Base-by-base conservation (phyloP, 2,329 filamentous ascomycete genomes). In the Hyphodiscus sp. region DNA sequence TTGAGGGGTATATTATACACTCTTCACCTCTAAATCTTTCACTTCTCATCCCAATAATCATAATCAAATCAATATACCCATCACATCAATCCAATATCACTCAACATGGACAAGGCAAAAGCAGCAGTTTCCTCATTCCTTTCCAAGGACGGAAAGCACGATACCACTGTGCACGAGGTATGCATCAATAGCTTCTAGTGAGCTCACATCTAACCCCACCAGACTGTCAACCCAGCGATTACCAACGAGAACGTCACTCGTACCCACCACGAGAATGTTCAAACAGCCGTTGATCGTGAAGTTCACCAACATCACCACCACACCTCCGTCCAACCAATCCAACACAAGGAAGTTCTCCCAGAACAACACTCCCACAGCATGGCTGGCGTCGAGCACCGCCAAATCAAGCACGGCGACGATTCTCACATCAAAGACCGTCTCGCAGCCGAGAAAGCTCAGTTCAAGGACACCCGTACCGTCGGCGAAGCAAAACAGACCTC, bases 281-380 rank as follows among this genome's bases (percentile, higher is more conserved):
- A 73, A 19, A 84, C 80, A 1, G 85, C 82, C 7, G 68, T 88
- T 23, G 82, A 89, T 65, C 80, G 79, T 60, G 85, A 89, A 62
- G 73, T 87, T 3, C 84, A 89, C 65, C 85, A 87, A 66, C 81
- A 88, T 55, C 85, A 89, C 62, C 82, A 87, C 67, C 83, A 89
- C 67, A 86, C 82, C 46, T 82, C 81, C 0, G 72, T 88, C 1
- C 85, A 89, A 69, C 85, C 85, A 0, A 70, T 89, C 20, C 53
- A 72, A 18, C 73, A 81, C 61, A 70, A 75, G 58, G 80, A 80
- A 63, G 74, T 74, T 10, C 68, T 64, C 0, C 81, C 84, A 0
- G 85, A 87, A 69, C 71, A 82, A 67, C 85, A 88, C 65, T 71
- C 73, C 19, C 78, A 85, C 67, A 80, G 84, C 41, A 65, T 83